Base-by-base conservation (phyloP, 371 early-diverging fungal species). In the Mortierella sp. region DNA sequence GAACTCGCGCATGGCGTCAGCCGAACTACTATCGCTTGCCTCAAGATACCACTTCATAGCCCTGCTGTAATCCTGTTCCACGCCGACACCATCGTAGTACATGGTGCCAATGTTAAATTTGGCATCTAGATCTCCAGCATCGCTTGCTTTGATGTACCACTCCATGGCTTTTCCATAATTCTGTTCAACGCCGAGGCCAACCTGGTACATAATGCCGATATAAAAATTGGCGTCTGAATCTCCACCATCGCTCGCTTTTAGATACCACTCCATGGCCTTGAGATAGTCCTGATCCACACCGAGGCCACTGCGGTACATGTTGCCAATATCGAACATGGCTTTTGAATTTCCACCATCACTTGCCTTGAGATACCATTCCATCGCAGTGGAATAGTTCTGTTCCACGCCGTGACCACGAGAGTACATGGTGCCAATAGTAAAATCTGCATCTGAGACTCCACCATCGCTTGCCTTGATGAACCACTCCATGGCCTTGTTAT, bases 391-490 rank as follows among this genome's bases (percentile, higher is more conserved):
- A 5, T 86, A 56, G 63, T 89, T 73, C 74, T 85, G 83, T 42
- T 83, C 82, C 5, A 89, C 86, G 8, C 93, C 93, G 28, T 87
- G 64, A 26, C 94, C 95, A 61, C 89, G 86, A 70, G 92, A 91
- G 73, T 91, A 92, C 68, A 91, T 89, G 75, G 90, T 86, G 10
- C 90, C 94, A 45, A 94, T 73, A 77, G 92, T 91, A 80, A 89
- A 91, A 72, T 89, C 88, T 28, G 92, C 89, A 1, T 86, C 90
- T 0, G 86, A 68, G 45, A 84, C 79, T n/a, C 83, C 83, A 49
- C 72, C 78, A 42, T 76, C 70, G 2, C 90, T 89, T 4, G 90
- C 85, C 23, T 83, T 83, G 28, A 68, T 43, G 71, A 89, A 92
- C 89, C 88, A 91, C 61, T 86, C 73, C 58, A 91, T 78, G 7